phyloP scores from a whole-genome alignment of 345 rosid genomes.

The Eucalyptus caleyi region DNA sequence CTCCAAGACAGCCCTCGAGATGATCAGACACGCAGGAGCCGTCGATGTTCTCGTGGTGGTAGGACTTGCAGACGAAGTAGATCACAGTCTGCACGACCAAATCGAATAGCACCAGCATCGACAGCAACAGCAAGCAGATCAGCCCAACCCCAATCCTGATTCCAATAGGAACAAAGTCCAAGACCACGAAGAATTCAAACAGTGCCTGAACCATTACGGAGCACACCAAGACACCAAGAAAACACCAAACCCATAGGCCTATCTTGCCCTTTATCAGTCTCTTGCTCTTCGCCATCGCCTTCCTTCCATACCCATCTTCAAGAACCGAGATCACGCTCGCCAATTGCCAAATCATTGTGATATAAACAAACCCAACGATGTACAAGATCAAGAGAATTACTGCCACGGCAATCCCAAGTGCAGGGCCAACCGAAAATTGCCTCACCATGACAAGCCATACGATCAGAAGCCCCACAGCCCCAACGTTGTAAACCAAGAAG shows the following conservation, averaged over 20 bases:
- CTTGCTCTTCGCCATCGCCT: conserved; percentile 32
- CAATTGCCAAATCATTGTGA: conserved; percentile 28
- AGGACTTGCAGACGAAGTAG: conserved; percentile 53
- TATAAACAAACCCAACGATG: conserved; percentile 13
- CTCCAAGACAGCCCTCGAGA: not conserved
- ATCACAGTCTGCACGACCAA: conserved; percentile 36
- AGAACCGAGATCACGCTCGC: conserved; percentile 43
- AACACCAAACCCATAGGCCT: not conserved
- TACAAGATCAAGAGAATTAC: not conserved
- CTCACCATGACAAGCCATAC: not conserved
- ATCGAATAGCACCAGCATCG: conserved; percentile 10
- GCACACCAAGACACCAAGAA: not conserved
- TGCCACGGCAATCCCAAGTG: not conserved
- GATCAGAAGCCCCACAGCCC: not conserved
- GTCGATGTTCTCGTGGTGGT: conserved; percentile 36
- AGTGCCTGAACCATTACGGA: not conserved
- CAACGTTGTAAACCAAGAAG: conserved; percentile 1
- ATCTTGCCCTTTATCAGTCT: conserved; percentile 33
- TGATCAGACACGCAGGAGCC: not conserved
- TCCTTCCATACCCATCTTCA: conserved; percentile 29
- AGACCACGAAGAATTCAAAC: conserved; percentile 14
- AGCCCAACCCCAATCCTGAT: conserved; percentile 11
- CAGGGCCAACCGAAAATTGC: no score
- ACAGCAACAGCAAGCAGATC: conserved; percentile 21
- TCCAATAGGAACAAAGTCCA: not conserved